Evolutionary conservation across 208 protist species (phyloP).

Genomic region (Leishmania gerbilli): DNA sequence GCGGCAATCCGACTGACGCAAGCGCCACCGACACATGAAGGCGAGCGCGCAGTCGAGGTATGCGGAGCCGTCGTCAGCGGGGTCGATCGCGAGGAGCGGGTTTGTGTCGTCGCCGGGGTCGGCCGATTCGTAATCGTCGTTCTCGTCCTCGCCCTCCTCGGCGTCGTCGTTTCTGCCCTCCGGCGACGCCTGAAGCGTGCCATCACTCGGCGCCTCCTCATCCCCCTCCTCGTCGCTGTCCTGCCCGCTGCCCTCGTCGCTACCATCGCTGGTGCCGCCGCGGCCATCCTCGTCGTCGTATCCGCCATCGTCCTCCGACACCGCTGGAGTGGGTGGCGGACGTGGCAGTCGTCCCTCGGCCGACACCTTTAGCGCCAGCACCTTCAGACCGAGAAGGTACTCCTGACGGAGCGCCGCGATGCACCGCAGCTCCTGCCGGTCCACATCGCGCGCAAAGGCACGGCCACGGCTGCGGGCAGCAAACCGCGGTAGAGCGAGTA

Average conservation of each 20-base stretch:
- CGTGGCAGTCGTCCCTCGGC: slow-evolving; percentile 51
- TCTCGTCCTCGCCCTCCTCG: slow-evolving; percentile 31
- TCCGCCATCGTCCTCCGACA: slow-evolving; percentile 51
- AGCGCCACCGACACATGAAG: slow-evolving; percentile 83
- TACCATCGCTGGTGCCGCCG: background rate
- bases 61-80: slow-evolving; percentile 15
- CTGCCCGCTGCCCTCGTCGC: slow-evolving; percentile 12
- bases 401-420: slow-evolving; percentile 61
- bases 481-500: slow-evolving; percentile 11
- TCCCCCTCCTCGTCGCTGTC: slow-evolving; percentile 2
- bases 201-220: slow-evolving; percentile 24
- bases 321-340: slow-evolving; percentile 28
- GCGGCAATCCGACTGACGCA: slow-evolving; percentile 76
- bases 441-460: slow-evolving; percentile 36
- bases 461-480: slow-evolving; percentile 34
- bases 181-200: background rate
- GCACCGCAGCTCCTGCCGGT: slow-evolving; percentile 50
- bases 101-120: background rate
- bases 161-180: background rate
- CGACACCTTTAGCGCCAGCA: slow-evolving; percentile 48
- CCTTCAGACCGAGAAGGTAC: slow-evolving; percentile 62
- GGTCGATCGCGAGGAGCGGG: background rate
- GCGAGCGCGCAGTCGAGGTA: slow-evolving; percentile 83
- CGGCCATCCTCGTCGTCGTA: slow-evolving; percentile 6
- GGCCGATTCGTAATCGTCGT: slow-evolving; percentile 5